phyloP scores from a whole-genome alignment of 306 rosid species.

The Herpetospermum pedunculosum region DNA sequence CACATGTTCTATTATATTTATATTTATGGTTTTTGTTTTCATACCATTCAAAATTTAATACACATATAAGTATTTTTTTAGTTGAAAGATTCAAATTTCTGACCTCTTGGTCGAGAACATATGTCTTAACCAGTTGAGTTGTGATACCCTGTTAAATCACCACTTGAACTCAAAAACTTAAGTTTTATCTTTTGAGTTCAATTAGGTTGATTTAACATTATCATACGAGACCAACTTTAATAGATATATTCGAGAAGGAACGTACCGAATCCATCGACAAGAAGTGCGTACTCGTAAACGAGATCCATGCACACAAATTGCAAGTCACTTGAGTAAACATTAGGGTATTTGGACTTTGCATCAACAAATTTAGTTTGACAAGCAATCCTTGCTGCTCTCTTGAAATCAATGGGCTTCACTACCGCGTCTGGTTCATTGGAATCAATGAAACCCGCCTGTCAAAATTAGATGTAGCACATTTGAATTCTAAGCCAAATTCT shows the following conservation, averaged over 20 bases:
- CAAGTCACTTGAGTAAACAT: constrained; percentile 45
- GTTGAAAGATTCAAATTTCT: too few species aligned
- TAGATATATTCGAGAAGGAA: neutral
- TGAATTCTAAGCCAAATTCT: neutral
- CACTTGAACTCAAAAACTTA: too few species aligned
- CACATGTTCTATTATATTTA: neutral
- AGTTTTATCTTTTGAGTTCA: too few species aligned
- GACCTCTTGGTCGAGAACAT: too few species aligned
- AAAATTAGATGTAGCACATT: neutral
- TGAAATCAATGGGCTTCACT: constrained; percentile 55
- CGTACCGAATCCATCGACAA: constrained; percentile 85
- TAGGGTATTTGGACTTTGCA: constrained; percentile 47
- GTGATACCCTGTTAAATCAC: too few species aligned
- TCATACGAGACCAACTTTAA: neutral
- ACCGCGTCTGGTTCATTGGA: constrained; percentile 37
- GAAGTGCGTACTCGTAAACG: constrained; percentile 65
- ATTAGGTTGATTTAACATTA: too few species aligned
- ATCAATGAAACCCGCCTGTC: constrained; percentile 73
- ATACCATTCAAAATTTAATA: neutral
- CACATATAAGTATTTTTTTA: too few species aligned
- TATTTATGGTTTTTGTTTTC: neutral
- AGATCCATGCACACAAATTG: constrained; percentile 92
- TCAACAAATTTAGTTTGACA: constrained; percentile 57
- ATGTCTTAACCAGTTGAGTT: too few species aligned
- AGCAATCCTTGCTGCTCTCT: constrained; percentile 76